Percentiles rank a stretch among this genome's conserved stretches.
Evolutionary conservation across 116 monocot species (phyloP).

Genomic region (Dioscorea cayenensis): DNA sequence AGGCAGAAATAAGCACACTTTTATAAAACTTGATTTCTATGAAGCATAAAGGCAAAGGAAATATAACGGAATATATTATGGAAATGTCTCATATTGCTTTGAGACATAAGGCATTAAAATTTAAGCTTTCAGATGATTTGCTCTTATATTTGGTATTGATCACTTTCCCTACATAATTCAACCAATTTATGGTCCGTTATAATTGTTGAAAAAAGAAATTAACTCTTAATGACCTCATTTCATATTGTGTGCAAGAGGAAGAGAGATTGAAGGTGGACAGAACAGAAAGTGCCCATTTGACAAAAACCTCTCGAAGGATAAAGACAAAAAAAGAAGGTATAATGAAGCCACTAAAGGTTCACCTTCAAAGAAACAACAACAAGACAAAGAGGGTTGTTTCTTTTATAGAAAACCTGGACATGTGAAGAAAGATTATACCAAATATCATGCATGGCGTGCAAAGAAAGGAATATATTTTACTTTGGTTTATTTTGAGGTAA

Average conservation of each 20-base stretch:
- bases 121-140: slow-evolving; percentile 10
- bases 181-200: not conserved
- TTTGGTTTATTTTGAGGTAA: slow-evolving; percentile 20
- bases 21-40: not conserved
- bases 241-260: not conserved
- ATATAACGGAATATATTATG: too few relatives aligned
- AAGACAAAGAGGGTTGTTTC: not conserved
- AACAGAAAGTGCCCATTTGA: too few relatives aligned
- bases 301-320: not conserved
- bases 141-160: too few relatives aligned
- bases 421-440: not conserved
- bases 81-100: not conserved
- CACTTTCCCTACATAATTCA: not conserved
- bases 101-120: not conserved
- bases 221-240: not conserved
- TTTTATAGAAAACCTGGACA: not conserved
- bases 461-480: slow-evolving; percentile 8
- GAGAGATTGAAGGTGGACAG: too few relatives aligned
- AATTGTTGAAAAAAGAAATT: not conserved
- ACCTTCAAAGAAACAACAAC: not conserved
- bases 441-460: slow-evolving; percentile 4
- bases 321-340: not conserved
- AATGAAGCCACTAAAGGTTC: not conserved
- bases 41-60: too few relatives aligned
- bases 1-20: not conserved